phyloP scores from a whole-genome alignment of 768 basidiomycete genomes.

The Cubamyces sp. region DNA sequence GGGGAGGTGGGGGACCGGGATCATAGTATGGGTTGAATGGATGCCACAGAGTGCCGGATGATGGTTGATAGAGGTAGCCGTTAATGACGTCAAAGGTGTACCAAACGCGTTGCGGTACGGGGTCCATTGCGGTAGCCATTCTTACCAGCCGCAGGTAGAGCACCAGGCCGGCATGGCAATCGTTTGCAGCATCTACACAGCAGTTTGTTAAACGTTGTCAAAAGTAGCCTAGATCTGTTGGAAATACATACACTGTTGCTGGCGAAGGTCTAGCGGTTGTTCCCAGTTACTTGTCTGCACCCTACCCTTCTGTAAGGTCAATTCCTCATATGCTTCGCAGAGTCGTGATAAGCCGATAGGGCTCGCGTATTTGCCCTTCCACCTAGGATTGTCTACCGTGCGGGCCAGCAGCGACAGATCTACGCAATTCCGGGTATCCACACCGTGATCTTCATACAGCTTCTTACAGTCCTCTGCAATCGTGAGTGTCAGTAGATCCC shows the following conservation, averaged over 20 bases:
- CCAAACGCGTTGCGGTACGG: slow-evolving; percentile 42
- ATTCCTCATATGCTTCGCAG: slow-evolving; percentile 60
- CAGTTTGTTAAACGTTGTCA: slow-evolving; percentile 22
- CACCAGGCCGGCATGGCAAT: slow-evolving; percentile 65
- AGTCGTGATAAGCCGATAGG: slow-evolving; percentile 69
- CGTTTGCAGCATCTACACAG: slow-evolving; percentile 67
- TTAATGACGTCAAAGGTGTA: slow-evolving; percentile 61
- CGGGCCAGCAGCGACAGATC: slow-evolving; percentile 74
- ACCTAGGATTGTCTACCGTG: slow-evolving; percentile 67
- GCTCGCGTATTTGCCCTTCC: slow-evolving; percentile 70
- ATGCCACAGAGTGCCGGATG: slow-evolving; percentile 46
- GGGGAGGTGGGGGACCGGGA: slow-evolving; percentile 68
- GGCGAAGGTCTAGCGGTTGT: slow-evolving; percentile 42
- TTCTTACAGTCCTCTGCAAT: slow-evolving; percentile 68
- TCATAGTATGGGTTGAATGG: slow-evolving; percentile 71
- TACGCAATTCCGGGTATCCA: slow-evolving; percentile 54
- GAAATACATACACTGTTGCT: slow-evolving; percentile 61
- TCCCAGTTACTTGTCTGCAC: slow-evolving; percentile 78
- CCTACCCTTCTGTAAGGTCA: slow-evolving; percentile 58
- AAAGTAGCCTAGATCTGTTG: background rate
- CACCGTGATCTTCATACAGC: slow-evolving; percentile 51
- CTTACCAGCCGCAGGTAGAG: slow-evolving; percentile 51
- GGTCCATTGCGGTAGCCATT: slow-evolving; percentile 46
- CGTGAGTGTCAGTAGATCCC: background rate
- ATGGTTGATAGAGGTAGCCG: slow-evolving; percentile 50